phyloP scores from a whole-genome alignment of 163 green algal species.

The Volvox carteri region DNA sequence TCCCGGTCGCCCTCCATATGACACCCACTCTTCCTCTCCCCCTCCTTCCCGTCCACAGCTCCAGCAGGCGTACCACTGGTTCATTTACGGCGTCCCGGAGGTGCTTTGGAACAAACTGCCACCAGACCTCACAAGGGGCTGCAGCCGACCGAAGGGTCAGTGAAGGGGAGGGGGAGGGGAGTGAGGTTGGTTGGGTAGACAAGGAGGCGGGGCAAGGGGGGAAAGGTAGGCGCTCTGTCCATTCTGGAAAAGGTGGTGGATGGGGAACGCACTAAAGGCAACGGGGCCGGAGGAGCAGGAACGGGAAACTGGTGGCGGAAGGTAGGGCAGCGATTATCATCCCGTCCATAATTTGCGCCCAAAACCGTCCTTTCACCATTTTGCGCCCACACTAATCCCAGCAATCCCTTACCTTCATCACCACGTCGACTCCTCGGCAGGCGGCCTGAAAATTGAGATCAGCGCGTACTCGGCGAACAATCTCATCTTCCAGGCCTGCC shows the following conservation, averaged over 20 bases:
- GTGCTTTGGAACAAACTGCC: conserved; percentile 27
- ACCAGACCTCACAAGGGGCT: background rate
- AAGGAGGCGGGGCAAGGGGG: too few relatives aligned
- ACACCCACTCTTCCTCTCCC: background rate
- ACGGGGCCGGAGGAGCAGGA: too few relatives aligned
- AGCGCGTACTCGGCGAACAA: background rate
- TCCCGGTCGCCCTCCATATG: background rate
- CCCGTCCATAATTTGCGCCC: too few relatives aligned
- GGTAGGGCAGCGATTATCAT: too few relatives aligned
- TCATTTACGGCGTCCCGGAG: conserved; percentile 42
- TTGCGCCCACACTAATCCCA: too few relatives aligned
- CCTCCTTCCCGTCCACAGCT: conserved; percentile 15
- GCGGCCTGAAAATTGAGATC: conserved; percentile 11
- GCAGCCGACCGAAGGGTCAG: conserved; percentile 11
- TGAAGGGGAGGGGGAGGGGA: too few relatives aligned
- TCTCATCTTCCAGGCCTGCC: background rate
- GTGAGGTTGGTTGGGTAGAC: too few relatives aligned
- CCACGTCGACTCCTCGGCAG: background rate
- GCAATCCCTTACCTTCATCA: background rate
- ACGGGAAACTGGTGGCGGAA: too few relatives aligned
- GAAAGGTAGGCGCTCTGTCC: too few relatives aligned
- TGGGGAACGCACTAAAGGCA: too few relatives aligned
- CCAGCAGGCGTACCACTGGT: conserved; percentile 31
- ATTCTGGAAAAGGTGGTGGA: too few relatives aligned
- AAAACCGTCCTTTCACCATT: too few relatives aligned